Percentiles rank a stretch among this genome's conserved stretches.
Evolutionary conservation across 768 basidiomycete genomes (phyloP).

Genomic region (Trametes maxima): DNA sequence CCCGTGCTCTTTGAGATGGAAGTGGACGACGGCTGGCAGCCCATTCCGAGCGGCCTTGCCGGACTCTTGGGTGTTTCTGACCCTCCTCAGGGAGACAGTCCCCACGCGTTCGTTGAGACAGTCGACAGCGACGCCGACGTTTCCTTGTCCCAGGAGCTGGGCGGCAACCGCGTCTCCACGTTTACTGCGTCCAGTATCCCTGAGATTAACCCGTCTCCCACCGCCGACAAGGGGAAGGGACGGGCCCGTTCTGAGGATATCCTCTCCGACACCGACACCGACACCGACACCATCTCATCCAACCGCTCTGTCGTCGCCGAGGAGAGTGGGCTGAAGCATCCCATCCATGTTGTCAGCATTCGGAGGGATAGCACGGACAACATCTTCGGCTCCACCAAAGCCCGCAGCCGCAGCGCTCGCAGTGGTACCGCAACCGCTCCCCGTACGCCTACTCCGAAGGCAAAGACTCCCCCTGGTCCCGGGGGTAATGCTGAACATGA

Average conservation of each 20-base stretch:
- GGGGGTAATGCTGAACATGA: slow-evolving; percentile 9
- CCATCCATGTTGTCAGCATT: slow-evolving; percentile 59
- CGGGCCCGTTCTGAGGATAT: slow-evolving; percentile 37
- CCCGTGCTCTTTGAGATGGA: slow-evolving; percentile 51
- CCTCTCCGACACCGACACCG: slow-evolving; percentile 35
- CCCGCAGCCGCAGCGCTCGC: slow-evolving; percentile 20
- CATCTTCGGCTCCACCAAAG: slow-evolving; percentile 16
- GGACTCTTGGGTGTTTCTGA: slow-evolving; percentile 39
- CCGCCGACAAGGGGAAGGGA: slow-evolving; percentile 53
- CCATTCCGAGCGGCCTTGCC: slow-evolving; percentile 42
- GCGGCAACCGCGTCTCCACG: slow-evolving; percentile 29
- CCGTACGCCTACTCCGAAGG: slow-evolving; percentile 13
- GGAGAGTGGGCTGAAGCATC: slow-evolving; percentile 54
- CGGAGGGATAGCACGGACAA: slow-evolving; percentile 18
- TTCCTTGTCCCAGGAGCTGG: slow-evolving; percentile 29
- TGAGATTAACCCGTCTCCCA: slow-evolving; percentile 16
- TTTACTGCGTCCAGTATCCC: slow-evolving; percentile 19
- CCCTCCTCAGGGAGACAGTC: slow-evolving; percentile 38
- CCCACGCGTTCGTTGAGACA: slow-evolving; percentile 68
- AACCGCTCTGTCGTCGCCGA: slow-evolving; percentile 43
- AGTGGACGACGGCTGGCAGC: slow-evolving; percentile 62
- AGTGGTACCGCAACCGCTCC: slow-evolving; percentile 11
- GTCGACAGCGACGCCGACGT: slow-evolving; percentile 45
- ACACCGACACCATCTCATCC: slow-evolving; percentile 40
- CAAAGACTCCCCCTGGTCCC: slow-evolving; percentile 5